phyloP scores from a whole-genome alignment of 192 early-diverging fungal species.

The Gaertneriomyces sp. region DNA sequence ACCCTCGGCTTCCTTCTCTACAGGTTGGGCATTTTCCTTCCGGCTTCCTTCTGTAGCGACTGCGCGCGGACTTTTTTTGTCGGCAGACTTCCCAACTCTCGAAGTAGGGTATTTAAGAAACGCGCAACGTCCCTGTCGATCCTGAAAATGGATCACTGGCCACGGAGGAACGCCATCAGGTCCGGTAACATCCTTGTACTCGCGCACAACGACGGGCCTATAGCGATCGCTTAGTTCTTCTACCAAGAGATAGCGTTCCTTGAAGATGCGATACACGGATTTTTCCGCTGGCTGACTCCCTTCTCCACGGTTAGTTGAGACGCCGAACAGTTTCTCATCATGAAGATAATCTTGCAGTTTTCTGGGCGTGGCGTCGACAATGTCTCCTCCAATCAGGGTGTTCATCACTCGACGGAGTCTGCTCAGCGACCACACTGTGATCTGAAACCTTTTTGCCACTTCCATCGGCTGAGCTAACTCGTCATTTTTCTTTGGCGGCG shows the following conservation, averaged over 20 bases:
- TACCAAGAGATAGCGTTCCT: constrained; percentile 17
- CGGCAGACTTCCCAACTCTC: not conserved
- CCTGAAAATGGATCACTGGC: constrained; percentile 18
- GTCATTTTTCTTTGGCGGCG: not conserved
- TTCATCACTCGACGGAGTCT: constrained; percentile 4
- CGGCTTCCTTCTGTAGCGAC: not conserved
- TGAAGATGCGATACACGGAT: constrained; percentile 13
- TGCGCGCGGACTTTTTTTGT: not conserved
- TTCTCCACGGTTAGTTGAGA: constrained; percentile 15
- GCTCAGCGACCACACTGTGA: constrained; percentile 8
- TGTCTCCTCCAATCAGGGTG: constrained; percentile 11
- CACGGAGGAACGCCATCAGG: constrained; percentile 12
- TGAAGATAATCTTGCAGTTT: constrained; percentile 29
- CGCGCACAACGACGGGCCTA: constrained; percentile 18
- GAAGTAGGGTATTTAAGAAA: constrained; percentile 3
- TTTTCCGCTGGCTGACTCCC: not conserved
- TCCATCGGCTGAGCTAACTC: too few relatives aligned
- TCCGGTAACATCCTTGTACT: constrained; percentile 26
- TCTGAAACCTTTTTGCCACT: constrained; percentile 11
- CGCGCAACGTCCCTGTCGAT: constrained; percentile 21
- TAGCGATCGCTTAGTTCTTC: constrained; percentile 21
- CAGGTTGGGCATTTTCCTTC: not conserved
- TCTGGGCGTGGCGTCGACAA: constrained; percentile 2
- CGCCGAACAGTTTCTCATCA: constrained; percentile 25
- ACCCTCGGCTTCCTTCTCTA: not conserved